These are phyloP conservation scores for Linum tenue DNA, from an alignment of 345 rosid genomes.

Conservation along the genomic window DNA sequence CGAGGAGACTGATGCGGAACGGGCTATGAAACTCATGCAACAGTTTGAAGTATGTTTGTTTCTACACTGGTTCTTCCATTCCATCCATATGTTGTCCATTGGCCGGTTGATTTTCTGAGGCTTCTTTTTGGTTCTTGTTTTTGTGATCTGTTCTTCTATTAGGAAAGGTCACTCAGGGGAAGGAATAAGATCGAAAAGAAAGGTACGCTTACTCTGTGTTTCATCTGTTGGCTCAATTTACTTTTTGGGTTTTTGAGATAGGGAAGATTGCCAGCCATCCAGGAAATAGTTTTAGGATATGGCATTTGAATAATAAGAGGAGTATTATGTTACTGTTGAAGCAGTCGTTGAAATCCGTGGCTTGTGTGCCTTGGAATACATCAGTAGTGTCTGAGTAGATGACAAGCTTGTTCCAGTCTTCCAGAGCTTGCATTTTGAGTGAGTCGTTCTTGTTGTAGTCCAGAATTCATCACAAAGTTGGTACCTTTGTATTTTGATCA, in stretches of 20 bases:
- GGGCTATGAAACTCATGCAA: constrained; percentile 62
- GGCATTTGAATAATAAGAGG: not conserved
- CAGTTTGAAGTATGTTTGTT: constrained; percentile 34
- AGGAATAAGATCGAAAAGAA: constrained; percentile 44
- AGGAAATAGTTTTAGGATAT: no score
- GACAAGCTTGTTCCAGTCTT: not conserved
- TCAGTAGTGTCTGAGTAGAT: not conserved
- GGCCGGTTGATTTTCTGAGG: not conserved
- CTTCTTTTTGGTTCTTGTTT: not conserved
- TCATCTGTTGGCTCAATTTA: not conserved
- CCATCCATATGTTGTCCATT: not conserved
- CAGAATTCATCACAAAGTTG: not conserved
- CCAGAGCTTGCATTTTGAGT: not conserved
- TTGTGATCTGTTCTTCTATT: constrained; percentile 10
- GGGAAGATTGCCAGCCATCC: not conserved
- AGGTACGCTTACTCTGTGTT: constrained; percentile 18
- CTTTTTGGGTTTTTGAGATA: not conserved
- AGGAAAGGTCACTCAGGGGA: constrained; percentile 37
- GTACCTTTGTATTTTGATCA: not conserved
- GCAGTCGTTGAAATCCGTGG: not conserved
- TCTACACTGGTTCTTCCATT: not conserved
- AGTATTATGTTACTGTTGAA: not conserved
- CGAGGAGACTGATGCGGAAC: constrained; percentile 35
- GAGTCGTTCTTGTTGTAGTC: not conserved
- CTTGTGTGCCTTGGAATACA: not conserved